These are phyloP conservation scores for Mikania micrantha DNA, from an alignment of 129 eudicot species.

Conservation along the genomic window DNA sequence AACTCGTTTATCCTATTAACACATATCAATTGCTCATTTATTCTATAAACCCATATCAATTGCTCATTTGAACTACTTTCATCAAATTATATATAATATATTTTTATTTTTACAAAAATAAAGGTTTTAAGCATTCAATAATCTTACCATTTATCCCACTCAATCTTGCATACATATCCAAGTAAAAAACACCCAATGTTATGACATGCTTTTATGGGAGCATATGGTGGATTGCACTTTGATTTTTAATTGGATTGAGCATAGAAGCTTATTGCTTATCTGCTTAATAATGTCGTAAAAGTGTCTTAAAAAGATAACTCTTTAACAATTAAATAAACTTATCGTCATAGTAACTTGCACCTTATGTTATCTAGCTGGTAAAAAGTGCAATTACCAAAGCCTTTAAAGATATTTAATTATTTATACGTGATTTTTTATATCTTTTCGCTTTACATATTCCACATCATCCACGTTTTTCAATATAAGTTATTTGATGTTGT, in stretches of 20 bases:
- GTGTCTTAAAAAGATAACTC: not conserved
- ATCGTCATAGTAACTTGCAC: not conserved
- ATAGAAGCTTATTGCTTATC: not conserved
- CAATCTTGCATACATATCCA: not conserved
- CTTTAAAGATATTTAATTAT: not conserved
- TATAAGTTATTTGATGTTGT: too few species aligned
- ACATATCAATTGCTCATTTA: too few species aligned
- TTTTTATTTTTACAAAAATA: not conserved
- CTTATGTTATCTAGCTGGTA: not conserved
- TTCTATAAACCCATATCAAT: too few species aligned
- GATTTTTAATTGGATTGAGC: not conserved
- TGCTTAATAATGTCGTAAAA: not conserved
- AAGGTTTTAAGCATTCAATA: not conserved
- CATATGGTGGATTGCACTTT: constrained; percentile 3
- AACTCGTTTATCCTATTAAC: too few species aligned
- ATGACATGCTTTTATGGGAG: not conserved
- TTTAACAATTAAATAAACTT: not conserved
- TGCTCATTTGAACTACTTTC: too few species aligned
- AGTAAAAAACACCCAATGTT: constrained; percentile 1
- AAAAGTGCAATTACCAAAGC: not conserved
- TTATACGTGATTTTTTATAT: not conserved
- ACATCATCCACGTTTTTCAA: not conserved
- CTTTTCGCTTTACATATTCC: not conserved
- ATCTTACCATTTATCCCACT: not conserved
- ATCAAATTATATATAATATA: not conserved